These are phyloP conservation scores for Solanum appendiculatum DNA, from an alignment of 257 asterid species.

Conservation along the genomic window DNA sequence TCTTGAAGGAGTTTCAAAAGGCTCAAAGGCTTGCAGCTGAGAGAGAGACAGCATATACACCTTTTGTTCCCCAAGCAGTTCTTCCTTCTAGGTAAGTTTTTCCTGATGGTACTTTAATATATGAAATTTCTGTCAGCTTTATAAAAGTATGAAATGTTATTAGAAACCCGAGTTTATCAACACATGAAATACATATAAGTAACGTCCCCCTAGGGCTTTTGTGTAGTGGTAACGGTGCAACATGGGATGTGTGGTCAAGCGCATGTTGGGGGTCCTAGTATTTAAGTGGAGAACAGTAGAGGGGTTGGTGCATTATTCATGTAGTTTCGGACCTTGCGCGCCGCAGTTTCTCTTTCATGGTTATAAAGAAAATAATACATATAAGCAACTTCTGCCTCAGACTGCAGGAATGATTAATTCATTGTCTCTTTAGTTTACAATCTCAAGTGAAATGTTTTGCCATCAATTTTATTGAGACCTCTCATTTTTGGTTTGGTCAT, in stretches of 20 bases:
- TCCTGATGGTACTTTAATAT: not conserved
- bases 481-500: not conserved
- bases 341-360: not conserved
- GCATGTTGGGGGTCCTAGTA: not conserved
- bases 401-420: not conserved
- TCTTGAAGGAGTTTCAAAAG: conserved; percentile 25
- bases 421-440: not conserved
- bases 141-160: not conserved
- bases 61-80: conserved; percentile 44
- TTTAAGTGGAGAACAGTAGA: not conserved
- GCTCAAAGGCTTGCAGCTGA: conserved; percentile 67
- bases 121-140: not conserved
- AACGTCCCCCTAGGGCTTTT: not conserved
- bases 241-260: not conserved
- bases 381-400: not conserved
- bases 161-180: not conserved
- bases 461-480: conserved; percentile 2
- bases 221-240: not conserved
- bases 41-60: conserved; percentile 74
- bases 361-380: not conserved
- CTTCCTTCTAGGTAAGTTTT: conserved; percentile 54
- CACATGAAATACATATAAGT: not conserved
- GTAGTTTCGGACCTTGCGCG: not conserved
- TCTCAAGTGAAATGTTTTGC: not conserved
- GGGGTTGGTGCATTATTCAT: not conserved